Percentiles rank a stretch among this genome's conserved stretches.
These are phyloP conservation scores for Macroventuria anomochaeta DNA, from an alignment of 2,329 filamentous ascomycete species.

Conservation along the genomic window DNA sequence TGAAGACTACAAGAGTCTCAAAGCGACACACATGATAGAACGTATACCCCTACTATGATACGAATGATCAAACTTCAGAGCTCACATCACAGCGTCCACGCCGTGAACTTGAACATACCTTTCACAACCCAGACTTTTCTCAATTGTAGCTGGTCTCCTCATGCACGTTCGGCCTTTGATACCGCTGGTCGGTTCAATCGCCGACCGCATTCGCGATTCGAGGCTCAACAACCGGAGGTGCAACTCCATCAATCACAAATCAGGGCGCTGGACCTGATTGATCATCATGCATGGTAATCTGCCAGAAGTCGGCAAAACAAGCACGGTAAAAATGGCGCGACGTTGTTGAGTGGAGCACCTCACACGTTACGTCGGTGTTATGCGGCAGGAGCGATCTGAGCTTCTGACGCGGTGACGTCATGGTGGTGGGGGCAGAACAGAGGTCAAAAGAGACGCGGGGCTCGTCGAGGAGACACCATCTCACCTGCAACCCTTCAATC, in stretches of 20 bases:
- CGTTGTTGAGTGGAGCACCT: constrained; percentile 13
- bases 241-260: constrained; percentile 6
- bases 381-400: constrained; percentile 8
- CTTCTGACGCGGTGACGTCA: constrained; percentile 13
- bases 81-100: too few species aligned
- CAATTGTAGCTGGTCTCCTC: too few species aligned
- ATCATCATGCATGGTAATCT: constrained; percentile 12
- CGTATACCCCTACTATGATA: not conserved
- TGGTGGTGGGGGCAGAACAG: constrained; percentile 1
- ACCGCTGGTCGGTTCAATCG: constrained; percentile 1
- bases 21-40: not conserved
- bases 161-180: not conserved
- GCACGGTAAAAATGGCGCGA: constrained; percentile 13
- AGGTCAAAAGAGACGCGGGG: constrained; percentile 19
- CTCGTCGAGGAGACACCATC: constrained; percentile 1
- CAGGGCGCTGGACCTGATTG: constrained; percentile 1
- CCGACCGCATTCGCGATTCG: not conserved
- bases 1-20: too few species aligned
- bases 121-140: too few species aligned
- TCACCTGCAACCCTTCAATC: constrained; percentile 1
- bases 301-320: constrained; percentile 10
- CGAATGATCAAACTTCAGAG: too few species aligned
- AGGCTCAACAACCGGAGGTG: not conserved
- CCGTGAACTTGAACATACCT: too few species aligned
- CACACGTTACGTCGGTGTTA: constrained; percentile 13